phyloP scores from a whole-genome alignment of 768 basidiomycete species.

The Kwoniella heveanensis region DNA sequence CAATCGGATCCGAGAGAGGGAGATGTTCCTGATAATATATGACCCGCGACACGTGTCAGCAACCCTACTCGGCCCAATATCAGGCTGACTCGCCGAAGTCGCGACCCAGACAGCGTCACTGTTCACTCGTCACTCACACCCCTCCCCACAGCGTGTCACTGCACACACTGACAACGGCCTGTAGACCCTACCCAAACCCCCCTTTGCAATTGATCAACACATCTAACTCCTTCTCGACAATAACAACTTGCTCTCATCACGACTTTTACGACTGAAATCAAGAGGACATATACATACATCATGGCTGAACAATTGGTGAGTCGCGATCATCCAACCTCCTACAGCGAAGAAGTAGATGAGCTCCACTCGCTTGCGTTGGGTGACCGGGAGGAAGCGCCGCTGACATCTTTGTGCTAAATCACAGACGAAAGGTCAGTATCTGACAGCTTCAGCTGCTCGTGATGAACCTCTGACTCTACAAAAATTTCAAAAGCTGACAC shows the following conservation, averaged over 20 bases:
- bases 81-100: neutral
- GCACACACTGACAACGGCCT: too few relatives aligned
- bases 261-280: conserved; percentile 15
- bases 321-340: too few relatives aligned
- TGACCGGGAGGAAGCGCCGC: neutral
- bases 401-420: conserved; percentile 12
- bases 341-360: too few relatives aligned
- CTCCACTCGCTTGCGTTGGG: too few relatives aligned
- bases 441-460: too few relatives aligned
- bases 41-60: neutral
- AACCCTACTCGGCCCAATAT: too few relatives aligned
- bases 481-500: neutral
- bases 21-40: neutral
- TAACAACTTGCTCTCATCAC: neutral
- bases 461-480: too few relatives aligned
- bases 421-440: conserved; percentile 56
- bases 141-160: neutral
- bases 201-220: neutral
- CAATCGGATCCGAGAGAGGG: neutral
- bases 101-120: neutral
- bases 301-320: conserved; percentile 66
- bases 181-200: neutral
- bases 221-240: neutral
- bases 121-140: neutral
- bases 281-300: conserved; percentile 9